phyloP scores from a whole-genome alignment of 495 filamentous ascomycete species.

The Tuber borchii region DNA sequence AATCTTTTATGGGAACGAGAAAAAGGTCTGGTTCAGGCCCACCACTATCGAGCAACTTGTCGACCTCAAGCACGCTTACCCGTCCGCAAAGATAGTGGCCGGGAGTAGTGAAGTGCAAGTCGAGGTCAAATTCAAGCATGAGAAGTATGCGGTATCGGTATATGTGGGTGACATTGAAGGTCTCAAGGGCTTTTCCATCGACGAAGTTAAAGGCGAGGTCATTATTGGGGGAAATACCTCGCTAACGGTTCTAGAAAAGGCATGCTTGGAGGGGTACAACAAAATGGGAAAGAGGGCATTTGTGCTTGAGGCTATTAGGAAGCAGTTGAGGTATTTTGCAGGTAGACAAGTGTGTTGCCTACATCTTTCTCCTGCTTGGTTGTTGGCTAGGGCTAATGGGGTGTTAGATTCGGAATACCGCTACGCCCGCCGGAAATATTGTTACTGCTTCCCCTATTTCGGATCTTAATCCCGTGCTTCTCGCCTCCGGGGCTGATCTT shows the following conservation, averaged over 20 bases:
- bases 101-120: slow-evolving; percentile 45
- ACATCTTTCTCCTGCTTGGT: not conserved
- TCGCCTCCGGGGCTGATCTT: slow-evolving; percentile 43
- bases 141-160: slow-evolving; percentile 42
- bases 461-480: slow-evolving; percentile 45
- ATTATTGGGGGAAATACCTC: slow-evolving; percentile 44
- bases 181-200: slow-evolving; percentile 38
- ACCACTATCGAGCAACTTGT: slow-evolving; percentile 43
- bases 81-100: slow-evolving; percentile 44
- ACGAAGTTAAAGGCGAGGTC: slow-evolving; percentile 31
- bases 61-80: slow-evolving; percentile 44
- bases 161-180: slow-evolving; percentile 46
- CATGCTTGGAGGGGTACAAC: slow-evolving; percentile 42
- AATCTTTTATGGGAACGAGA: slow-evolving; percentile 44
- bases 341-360: slow-evolving; percentile 41
- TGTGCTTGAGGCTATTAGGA: slow-evolving; percentile 43
- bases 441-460: slow-evolving; percentile 46
- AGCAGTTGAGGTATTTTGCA: slow-evolving; percentile 45
- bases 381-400: slow-evolving; percentile 1
- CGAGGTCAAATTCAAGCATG: slow-evolving; percentile 44
- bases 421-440: slow-evolving; percentile 45
- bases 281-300: slow-evolving; percentile 43
- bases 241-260: slow-evolving; percentile 42
- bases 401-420: slow-evolving; percentile 44
- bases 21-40: slow-evolving; percentile 45